A percentile compares a stretch with the other conserved stretches of the same genome.
Conservation (phyloP, 148 eudicot species). For the Vaccinium myrtillus region DNA sequence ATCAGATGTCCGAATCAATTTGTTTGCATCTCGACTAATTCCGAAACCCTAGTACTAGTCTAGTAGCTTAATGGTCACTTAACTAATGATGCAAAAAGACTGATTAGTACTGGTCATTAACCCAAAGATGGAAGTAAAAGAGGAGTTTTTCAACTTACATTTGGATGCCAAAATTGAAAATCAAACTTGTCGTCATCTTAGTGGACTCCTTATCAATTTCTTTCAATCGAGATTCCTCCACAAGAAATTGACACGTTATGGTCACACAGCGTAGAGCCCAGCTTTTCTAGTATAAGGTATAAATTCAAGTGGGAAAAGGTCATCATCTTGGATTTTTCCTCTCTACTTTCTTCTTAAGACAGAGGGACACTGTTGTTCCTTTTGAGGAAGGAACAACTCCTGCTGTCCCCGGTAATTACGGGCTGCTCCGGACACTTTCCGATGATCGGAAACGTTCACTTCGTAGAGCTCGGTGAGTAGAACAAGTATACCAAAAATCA, state of each 20-base stretch:
- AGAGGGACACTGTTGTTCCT: no score
- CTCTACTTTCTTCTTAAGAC: not conserved
- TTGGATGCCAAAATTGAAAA: not conserved
- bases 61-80: not conserved
- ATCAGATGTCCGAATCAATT: no score
- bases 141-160: not conserved
- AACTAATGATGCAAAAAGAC: no score
- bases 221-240: not conserved
- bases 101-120: not conserved
- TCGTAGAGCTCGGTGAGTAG: no score
- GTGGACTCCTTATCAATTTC: not conserved
- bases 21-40: no score
- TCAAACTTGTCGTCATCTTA: not conserved
- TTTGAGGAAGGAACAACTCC: no score
- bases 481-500: no score
- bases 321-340: not conserved
- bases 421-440: no score
- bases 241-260: not conserved
- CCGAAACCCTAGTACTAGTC: no score
- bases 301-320: not conserved
- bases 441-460: no score
- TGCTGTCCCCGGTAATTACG: no score
- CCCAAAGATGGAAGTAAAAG: not conserved
- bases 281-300: not conserved
- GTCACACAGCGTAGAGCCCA: not conserved